Conservation (phyloP, 345 rosid species). For the Pelargonium nanum region DNA sequence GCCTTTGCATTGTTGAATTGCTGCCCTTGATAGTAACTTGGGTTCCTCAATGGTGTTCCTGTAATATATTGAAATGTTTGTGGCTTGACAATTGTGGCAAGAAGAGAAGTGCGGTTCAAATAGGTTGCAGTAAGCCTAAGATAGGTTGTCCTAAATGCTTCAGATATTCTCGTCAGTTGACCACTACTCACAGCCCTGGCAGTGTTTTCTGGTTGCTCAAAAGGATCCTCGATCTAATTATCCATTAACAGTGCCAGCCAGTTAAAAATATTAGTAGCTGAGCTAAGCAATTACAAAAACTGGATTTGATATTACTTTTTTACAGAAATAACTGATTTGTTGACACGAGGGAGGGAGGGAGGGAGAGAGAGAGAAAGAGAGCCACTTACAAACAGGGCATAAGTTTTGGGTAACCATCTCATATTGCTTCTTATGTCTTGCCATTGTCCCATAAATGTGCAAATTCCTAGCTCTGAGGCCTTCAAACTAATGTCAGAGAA, state of each 20-base stretch:
- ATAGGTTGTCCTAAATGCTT: constrained; percentile 39
- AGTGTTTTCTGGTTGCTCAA: constrained; percentile 73
- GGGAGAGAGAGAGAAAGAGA: constrained; percentile 8
- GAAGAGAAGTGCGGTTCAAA: constrained; percentile 22
- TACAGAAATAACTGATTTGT: neutral
- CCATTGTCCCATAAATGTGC: constrained; percentile 68
- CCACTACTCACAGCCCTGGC: constrained; percentile 54
- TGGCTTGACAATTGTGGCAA: constrained; percentile 30
- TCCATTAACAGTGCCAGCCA: constrained; percentile 6
- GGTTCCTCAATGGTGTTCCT: constrained; percentile 16
- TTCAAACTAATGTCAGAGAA: constrained; percentile 39
- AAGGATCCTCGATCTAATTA: constrained; percentile 80
- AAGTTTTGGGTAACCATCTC: constrained; percentile 75
- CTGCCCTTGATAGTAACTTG: constrained; percentile 14
- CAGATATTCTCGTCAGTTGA: constrained; percentile 44
- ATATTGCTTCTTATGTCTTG: constrained; percentile 45
- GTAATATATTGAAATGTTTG: constrained; percentile 15
- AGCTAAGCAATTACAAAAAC: neutral
- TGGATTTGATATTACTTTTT: too few relatives aligned
- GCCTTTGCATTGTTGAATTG: constrained; percentile 6
- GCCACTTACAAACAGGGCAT: constrained; percentile 46
- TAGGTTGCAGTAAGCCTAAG: constrained; percentile 20
- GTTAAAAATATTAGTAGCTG: neutral
- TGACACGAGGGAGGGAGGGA: neutral
- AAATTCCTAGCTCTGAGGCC: constrained; percentile 58